Base-by-base conservation (phyloP, 345 rosid genomes). In the Crucihimalaya himalaica region DNA sequence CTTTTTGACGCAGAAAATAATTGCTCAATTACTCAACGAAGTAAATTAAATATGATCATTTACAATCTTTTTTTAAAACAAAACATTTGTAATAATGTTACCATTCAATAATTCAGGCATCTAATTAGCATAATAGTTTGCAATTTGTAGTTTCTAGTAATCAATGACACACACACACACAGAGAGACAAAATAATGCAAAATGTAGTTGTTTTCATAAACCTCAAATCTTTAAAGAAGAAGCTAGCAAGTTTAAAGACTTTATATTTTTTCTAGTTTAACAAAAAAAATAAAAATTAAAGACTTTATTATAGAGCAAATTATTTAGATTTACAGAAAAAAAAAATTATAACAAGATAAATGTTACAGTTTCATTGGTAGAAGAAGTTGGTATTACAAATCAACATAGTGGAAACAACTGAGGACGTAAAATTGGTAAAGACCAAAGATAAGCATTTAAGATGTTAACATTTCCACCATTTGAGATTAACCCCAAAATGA, bases 331-430 rank as follows among this genome's bases (percentile, higher is more conserved):
- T 68, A 61, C 68, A 23, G 42, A 31, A 68, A 14, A 3, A 31
- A 25, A 4, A 4, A 8, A 21, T 21, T 3, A 65, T 3, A 45
- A 16, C 0, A 47, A 54, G 14, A 23, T 21, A 68, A 51, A 51
- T 28, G 43, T 62, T 45, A 68, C 65, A 76, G 18, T 60, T 29
- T 69, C 55, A 43, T 42, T 34, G 37, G 42, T n/a, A n/a, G n/a
- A n/a, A n/a, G n/a, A n/a, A n/a, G 68, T 58, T 52, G 31, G 42
- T 53, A 54, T 18, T 1, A 48, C 10, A 71, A 50, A 75, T 82
- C 85, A 94, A 80, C 96, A 91, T 2, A 88, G 63, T 25, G 98
- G 97, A 74, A 89, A 88, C 52, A 91, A 35, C 8, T 88, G 98
- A 8, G 97, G 83, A 63, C 95, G 91, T 50, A 94, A 62, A 42